Evolutionary conservation across 2,329 filamentous ascomycete species (phyloP), one percentile per base, ranked within the genome.

Genomic region (Dothistroma septosporum): DNA sequence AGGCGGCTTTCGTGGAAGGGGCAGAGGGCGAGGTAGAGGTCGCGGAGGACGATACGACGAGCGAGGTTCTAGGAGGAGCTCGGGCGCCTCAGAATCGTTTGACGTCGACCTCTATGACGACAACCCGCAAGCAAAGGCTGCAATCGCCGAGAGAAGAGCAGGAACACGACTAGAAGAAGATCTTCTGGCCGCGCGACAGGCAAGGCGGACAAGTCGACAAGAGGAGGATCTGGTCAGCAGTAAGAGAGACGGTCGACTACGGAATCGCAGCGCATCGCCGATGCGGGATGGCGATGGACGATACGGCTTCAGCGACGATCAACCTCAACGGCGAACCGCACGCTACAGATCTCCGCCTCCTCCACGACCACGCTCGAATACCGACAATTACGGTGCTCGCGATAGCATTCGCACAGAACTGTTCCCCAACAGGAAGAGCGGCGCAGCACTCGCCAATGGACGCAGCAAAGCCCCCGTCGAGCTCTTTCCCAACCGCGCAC

Each of bases 61-160:
- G 67, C 66, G 10, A 53, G 54, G 61, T 24, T 22, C 35, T 21
- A 49, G 24, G 35, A 31, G 33, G 12, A 41, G 52, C 16, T 53
- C 53, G 10, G 46, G 44, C 24, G 16, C 55, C 16, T 77, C 58
- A 69, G 71, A 74, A 61, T 76, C 78, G 0, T 93, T 91, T 68
- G 86, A 89, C 68, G 89, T 87, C 37, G 89, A 85, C 69, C 88
- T 96, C 80, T 96, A 95, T 75, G 91, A 94, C 66, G 91, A 96
- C 69, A 83, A 84, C 61, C 76, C 70, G 33, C 59, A 59, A 16
- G 53, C 66, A 2, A 60, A 61, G 35, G 53, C 55, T 10, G 50
- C 52, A 48, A 41, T 53, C 32, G 35, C 52, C 22, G 59, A 57
- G 24, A 32, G 57, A 10, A 57, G 55, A 14, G 24, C 58, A 24